Base-by-base conservation (phyloP, 345 rosid genomes). In the Eucalyptus curtisii region DNA sequence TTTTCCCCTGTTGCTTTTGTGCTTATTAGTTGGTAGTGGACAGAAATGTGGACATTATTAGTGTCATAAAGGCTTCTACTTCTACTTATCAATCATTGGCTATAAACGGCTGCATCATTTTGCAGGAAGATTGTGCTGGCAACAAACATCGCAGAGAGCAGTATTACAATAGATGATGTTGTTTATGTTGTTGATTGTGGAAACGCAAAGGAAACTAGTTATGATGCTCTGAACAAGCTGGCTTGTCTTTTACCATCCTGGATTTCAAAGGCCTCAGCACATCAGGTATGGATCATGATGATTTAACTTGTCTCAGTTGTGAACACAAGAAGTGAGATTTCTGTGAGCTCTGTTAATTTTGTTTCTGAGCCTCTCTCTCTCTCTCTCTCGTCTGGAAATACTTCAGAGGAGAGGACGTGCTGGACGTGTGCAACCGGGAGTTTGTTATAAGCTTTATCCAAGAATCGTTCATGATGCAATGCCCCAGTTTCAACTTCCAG, bases 91-190 rank as follows among this genome's bases (percentile, higher is more conserved):
- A 40, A 37, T 76, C 7, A 19, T 76, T 76, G 82, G 27, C 82
- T 76, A 76, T 20, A 44, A 76, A 76, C 3, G 8, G 47, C 82
- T 37, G 82, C 45, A 37, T 76, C 82, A 6, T 37, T 37, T 37
- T 76, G 91, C 90, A 96, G 99, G 94, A 97, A 97, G 94, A 96
- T 97, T 86, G 97, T 97, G 87, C 89, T 97, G 91, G 98, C 99
- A 31, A 97, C 99, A 82, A 97, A 97, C 91, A 96, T 97, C 88
- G 99, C 99, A 42, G 99, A 97, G 95, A 97, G 99, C 90, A 97
- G 99, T 90, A 95, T 97, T 89, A 97, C 99, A 66, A 95, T 97
- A 76, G 99, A 97, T 91, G 99, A 97, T 93, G 97, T 97, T 90
- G 99, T 96, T 88, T 96, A 95, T 92, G 99, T 97, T 91, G 93